These are phyloP conservation scores for Pseudogymnoascus sp. DNA, from an alignment of 2,329 filamentous ascomycete genomes.

Conservation along the genomic window DNA sequence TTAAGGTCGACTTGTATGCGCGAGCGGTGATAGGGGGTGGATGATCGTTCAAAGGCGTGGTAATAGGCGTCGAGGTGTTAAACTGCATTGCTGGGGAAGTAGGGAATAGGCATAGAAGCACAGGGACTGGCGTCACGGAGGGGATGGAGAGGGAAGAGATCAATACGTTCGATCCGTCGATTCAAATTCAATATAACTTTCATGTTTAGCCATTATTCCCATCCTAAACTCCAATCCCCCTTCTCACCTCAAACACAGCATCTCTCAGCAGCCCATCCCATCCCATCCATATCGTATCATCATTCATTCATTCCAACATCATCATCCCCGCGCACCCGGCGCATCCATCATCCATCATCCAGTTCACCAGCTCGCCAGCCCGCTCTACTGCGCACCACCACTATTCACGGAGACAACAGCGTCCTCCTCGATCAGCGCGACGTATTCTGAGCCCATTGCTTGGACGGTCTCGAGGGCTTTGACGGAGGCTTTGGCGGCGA, in stretches of 20 bases:
- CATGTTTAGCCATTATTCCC: neutral
- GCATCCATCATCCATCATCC: neutral
- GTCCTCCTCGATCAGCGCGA: slow-evolving; percentile 70
- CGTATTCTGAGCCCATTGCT: slow-evolving; percentile 51
- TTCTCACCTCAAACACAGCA: neutral
- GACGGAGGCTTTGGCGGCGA: slow-evolving; percentile 65
- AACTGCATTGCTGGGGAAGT: too few species aligned
- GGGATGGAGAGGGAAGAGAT: too few species aligned
- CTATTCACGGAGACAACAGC: slow-evolving; percentile 48
- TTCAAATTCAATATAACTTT: too few species aligned
- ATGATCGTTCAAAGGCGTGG: too few species aligned
- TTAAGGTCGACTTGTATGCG: too few species aligned
- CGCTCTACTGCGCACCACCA: slow-evolving; percentile 19
- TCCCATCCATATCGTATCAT: neutral
- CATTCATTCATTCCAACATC: neutral
- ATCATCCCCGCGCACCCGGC: neutral
- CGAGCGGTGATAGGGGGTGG: too few species aligned
- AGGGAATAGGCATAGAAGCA: too few species aligned
- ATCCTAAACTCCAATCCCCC: neutral
- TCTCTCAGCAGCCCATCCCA: too few species aligned
- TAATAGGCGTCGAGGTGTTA: too few species aligned
- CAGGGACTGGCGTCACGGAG: too few species aligned
- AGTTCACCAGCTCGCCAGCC: neutral
- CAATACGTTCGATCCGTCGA: too few species aligned
- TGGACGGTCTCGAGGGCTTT: slow-evolving; percentile 62